Conservation (phyloP, 345 rosid genomes). For the Eucalyptus coolabah region DNA sequence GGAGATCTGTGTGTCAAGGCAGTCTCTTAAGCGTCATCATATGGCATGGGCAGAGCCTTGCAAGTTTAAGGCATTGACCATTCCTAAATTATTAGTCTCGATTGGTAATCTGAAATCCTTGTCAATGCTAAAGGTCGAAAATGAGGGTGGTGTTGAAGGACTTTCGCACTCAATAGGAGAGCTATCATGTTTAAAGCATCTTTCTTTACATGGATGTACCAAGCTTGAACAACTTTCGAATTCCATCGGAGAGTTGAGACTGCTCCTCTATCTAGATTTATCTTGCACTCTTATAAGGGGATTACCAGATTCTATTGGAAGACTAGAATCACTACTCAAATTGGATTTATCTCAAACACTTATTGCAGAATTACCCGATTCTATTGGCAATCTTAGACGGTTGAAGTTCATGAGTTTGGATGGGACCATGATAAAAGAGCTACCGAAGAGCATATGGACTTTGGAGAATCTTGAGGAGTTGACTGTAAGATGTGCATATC, state of each 20-base stretch:
- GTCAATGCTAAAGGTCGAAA: neutral
- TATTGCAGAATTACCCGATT: neutral
- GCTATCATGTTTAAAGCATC: neutral
- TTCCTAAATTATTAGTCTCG: neutral
- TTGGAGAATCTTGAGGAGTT: neutral
- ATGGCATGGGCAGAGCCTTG: too few relatives aligned
- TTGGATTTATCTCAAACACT: fast-evolving
- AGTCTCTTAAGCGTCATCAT: too few relatives aligned
- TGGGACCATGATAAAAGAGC: neutral
- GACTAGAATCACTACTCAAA: neutral
- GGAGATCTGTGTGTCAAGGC: neutral
- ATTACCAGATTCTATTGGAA: neutral
- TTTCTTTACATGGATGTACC: neutral
- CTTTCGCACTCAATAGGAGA: neutral
- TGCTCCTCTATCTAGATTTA: neutral
- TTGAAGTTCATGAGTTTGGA: neutral
- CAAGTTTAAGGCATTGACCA: too few relatives aligned
- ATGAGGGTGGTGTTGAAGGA: fast-evolving
- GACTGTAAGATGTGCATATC: fast-evolving
- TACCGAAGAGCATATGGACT: neutral
- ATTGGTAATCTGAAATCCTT: neutral
- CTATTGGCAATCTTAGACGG: neutral
- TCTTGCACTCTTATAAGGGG: fast-evolving
- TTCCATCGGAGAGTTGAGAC: neutral
- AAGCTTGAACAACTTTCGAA: fast-evolving